Conservation (phyloP, 1,139 yeast genomes). For the Meyerozyma sp. region DNA sequence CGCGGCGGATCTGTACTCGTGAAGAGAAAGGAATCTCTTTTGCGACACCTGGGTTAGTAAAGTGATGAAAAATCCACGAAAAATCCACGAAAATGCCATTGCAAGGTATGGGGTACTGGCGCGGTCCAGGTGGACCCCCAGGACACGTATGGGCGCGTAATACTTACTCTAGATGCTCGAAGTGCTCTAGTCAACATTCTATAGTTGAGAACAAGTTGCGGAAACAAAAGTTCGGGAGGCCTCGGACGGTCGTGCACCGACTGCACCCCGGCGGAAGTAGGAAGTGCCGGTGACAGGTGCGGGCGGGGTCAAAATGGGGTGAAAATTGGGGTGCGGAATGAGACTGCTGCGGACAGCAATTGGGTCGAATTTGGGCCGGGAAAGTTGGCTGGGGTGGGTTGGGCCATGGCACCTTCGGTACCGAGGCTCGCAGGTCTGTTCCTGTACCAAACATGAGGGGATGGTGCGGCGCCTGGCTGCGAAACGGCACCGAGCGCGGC, state of each 20-base stretch:
- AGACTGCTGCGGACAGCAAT: too few relatives aligned
- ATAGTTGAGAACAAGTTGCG: neutral
- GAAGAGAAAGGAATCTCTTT: conserved; percentile 79
- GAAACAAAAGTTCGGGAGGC: neutral
- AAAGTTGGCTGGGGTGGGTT: neutral
- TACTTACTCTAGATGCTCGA: conserved; percentile 1
- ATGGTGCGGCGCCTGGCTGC: conserved; percentile 14
- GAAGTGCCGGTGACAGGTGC: neutral
- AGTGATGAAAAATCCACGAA: neutral
- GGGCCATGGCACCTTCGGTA: conserved; percentile 3
- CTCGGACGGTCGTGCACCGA: conserved; percentile 1
- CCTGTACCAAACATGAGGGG: conserved; percentile 9
- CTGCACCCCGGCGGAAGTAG: neutral
- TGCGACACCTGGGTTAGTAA: conserved; percentile 5
- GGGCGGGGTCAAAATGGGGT: too few relatives aligned
- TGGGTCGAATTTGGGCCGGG: neutral
- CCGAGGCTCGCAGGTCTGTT: conserved; percentile 6
- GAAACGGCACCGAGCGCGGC: conserved; percentile 8
- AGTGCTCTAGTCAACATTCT: neutral
- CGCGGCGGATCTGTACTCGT: conserved; percentile 94
- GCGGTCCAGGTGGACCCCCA: too few relatives aligned
- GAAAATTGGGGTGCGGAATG: too few relatives aligned
- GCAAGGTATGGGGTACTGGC: too few relatives aligned
- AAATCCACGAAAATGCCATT: too few relatives aligned
- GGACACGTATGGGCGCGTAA: too few relatives aligned